Evolutionary conservation across 2,329 filamentous ascomycete genomes (phyloP).

Genomic region (Fusarium bulbicola): DNA sequence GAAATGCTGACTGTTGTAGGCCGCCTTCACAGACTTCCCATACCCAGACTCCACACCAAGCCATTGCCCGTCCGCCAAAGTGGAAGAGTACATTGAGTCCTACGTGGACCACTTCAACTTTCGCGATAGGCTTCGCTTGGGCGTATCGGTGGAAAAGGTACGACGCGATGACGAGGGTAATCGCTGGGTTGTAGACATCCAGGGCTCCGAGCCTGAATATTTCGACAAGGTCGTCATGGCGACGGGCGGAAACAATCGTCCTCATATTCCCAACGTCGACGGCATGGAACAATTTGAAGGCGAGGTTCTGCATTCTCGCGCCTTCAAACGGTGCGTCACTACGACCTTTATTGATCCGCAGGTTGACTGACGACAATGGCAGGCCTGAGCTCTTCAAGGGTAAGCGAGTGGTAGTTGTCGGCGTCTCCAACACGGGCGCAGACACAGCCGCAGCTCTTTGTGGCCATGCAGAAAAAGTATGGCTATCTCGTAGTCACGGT

Average conservation of each 20-base stretch:
- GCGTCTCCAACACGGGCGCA: slow-evolving; percentile 51
- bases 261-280: slow-evolving; percentile 48
- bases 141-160: slow-evolving; percentile 33
- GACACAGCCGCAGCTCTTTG: slow-evolving; percentile 46
- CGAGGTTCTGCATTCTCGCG: slow-evolving; percentile 51
- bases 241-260: slow-evolving; percentile 46
- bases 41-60: slow-evolving; percentile 43
- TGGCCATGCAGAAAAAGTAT: slow-evolving; percentile 49
- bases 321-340: slow-evolving; percentile 44
- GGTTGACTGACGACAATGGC: fast-evolving
- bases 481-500: slow-evolving; percentile 53
- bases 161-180: slow-evolving; percentile 26
- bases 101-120: slow-evolving; percentile 48
- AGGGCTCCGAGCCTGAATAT: slow-evolving; percentile 29
- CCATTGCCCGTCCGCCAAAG: slow-evolving; percentile 36
- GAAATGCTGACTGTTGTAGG: slow-evolving; percentile 22
- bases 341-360: fast-evolving
- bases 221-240: slow-evolving; percentile 52
- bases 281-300: slow-evolving; percentile 51
- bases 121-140: slow-evolving; percentile 37
- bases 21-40: slow-evolving; percentile 49
- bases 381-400: slow-evolving; percentile 47
- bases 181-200: slow-evolving; percentile 44
- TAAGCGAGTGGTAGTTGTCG: slow-evolving; percentile 55
- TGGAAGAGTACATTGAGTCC: slow-evolving; percentile 46